Evolutionary conservation across 1,139 yeast species (phyloP), one percentile per base, ranked within the genome.

Genomic region (Zhuliangozyma blackwelliae): DNA sequence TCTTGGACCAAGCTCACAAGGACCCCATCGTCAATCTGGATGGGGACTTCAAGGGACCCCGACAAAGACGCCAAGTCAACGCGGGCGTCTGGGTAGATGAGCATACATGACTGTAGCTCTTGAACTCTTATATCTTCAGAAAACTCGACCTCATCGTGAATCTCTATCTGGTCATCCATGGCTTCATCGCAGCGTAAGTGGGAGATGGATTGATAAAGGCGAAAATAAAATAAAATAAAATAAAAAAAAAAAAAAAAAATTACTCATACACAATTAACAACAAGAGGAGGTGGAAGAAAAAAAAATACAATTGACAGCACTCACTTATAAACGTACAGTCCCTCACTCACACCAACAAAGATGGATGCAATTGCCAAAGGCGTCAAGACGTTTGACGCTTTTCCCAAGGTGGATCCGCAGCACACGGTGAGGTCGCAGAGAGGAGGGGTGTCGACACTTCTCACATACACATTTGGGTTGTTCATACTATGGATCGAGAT

Each of bases 401-500:
- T 88, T 52, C 90, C 97, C 16, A 90, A 90, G 59, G 87, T 88
- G 22, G 82, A 84, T 37, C 75, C 88, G 7, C 75, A 83, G 43
- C 90, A 87, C 51, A 75, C 84, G 30, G 82, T 84, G 35, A 65
- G 87, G 45, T 83, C 95, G 1, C 66, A 76, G 28, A 69, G 92
- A 44, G 96, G 96, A 23, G 92, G 95, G 3, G 55, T 77, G 20
- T 76, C 90, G n/a, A 82, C 96, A 0, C 48, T 88, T 3, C 36
- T 82, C 33, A 79, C 90, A 9, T 68, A 73, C 19, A 49, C 84
- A 22, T 69, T 78, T 37, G 75, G 83, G 21, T 52, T 88, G 11
- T 77, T 88, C 52, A 65, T 90, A 31, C 59, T 86, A 10, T 89
- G 95, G 88, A 76, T 86, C n/a, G 95, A 89, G 55, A 62, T 89